Evolutionary conservation across 345 rosid genomes (phyloP).

Genomic region (Euphorbia lathyris): DNA sequence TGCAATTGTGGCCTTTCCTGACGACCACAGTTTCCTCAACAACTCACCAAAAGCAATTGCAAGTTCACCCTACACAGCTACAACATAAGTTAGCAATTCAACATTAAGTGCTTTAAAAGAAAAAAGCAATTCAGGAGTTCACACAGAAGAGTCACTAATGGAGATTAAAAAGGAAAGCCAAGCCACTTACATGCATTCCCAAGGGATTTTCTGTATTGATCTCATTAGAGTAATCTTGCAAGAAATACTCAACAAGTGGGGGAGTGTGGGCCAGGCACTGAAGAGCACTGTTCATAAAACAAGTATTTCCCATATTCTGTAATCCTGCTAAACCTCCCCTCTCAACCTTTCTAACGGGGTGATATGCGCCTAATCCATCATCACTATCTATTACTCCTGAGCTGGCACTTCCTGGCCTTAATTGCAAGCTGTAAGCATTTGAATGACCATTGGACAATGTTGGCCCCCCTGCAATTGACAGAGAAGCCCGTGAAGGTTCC

Average conservation of each 20-base stretch:
- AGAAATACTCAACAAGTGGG: slow-evolving; percentile 73
- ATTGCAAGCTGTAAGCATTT: slow-evolving; percentile 36
- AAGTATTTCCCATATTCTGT: slow-evolving; percentile 93
- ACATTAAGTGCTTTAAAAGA: slow-evolving; percentile 3
- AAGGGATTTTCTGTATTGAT: slow-evolving; percentile 77
- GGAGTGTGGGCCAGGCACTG: slow-evolving; percentile 94
- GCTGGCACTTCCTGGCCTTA: slow-evolving; percentile 40
- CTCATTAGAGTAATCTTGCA: slow-evolving; percentile 72
- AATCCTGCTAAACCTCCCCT: slow-evolving; percentile 80
- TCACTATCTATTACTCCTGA: slow-evolving; percentile 36
- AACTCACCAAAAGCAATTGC: slow-evolving; percentile 84
- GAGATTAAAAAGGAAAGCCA: slow-evolving; percentile 16
- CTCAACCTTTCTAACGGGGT: slow-evolving; percentile 48
- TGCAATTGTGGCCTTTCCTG: slow-evolving; percentile 55
- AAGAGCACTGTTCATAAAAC: slow-evolving; percentile 93
- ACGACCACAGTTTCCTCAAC: slow-evolving; percentile 79
- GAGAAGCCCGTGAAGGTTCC: slow-evolving; percentile 57
- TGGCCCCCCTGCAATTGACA: slow-evolving; percentile 83
- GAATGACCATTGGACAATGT: slow-evolving; percentile 68
- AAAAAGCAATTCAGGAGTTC: neutral
- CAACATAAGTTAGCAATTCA: slow-evolving; percentile 29
- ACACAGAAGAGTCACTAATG: slow-evolving; percentile 6
- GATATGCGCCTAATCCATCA: slow-evolving; percentile 40
- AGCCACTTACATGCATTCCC: slow-evolving; percentile 79
- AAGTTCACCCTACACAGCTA: slow-evolving; percentile 81